Base-by-base conservation (phyloP, 345 rosid species). In the Dipteronia dyeriana region DNA sequence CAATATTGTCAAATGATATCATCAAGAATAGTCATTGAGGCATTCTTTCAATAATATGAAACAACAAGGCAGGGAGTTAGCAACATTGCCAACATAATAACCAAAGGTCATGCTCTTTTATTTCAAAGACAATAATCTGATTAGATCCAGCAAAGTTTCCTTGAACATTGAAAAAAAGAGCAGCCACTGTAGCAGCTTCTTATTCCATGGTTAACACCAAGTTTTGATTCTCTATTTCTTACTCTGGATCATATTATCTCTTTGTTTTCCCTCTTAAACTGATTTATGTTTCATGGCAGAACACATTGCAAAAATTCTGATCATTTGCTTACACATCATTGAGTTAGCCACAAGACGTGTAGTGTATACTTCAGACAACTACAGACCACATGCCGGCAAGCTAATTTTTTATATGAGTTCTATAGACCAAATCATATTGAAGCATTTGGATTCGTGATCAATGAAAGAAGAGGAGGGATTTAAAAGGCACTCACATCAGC, bases 401-500 rank as follows among this genome's bases (percentile, higher is more conserved):
- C 23, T 26, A 63, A 16, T 63, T 47, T 29, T 74, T 47, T 16
- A 43, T 11, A 26, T 22, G 60, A 47, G 53, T 16, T 74, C 68
- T 7, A 57, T 47, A 64, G 29, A 13, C 3, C 26, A 64, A 63
- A 56, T 38, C 14, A 56, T 64, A 47, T 47, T 63, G 26, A n/a
- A 74, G 3, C 29, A 74, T 74, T n/a, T 3, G 59, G 59, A 29
- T 39, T 17, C 16, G 20, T 63, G 25, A 64, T 51, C 31, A 75
- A 31, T 29, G 63, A 61, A 63, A 34, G 8, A 13, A 20, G 12
- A 6, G 25, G n/a, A 26, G 20, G 62, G 62, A 57, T 57, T n/a
- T 57, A 57, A 51, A 25, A 76, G 45, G 74, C 26, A 83, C 95
- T 88, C 75, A 92, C 99, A 71, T 88, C 99, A 80, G 98, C 98